phyloP scores from a whole-genome alignment of 768 basidiomycete species.

The Naematelia aurantialba region DNA sequence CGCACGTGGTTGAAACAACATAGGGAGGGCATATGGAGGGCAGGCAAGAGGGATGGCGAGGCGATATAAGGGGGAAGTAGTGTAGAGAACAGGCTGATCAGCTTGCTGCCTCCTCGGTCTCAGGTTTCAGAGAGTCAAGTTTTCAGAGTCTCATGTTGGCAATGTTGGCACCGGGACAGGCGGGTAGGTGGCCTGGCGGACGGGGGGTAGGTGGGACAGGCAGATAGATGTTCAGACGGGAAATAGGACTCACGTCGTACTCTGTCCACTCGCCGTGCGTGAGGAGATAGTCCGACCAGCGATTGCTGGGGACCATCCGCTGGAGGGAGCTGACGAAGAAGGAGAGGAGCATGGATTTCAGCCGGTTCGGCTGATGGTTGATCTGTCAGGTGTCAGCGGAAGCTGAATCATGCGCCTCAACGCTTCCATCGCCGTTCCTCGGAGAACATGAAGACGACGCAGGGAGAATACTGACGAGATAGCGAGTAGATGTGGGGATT shows the following conservation, averaged over 20 bases:
- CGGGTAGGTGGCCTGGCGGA: too few relatives aligned
- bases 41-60: too few relatives aligned
- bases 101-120: too few relatives aligned
- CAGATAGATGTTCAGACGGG: conserved; percentile 57
- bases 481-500: neutral
- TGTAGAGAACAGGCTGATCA: too few relatives aligned
- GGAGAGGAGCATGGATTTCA: conserved; percentile 85
- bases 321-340: conserved; percentile 76
- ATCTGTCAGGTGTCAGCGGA: conserved; percentile 56
- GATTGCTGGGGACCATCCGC: conserved; percentile 59
- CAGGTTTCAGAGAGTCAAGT: too few relatives aligned
- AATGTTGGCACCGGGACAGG: too few relatives aligned
- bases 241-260: conserved; percentile 33
- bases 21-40: too few relatives aligned
- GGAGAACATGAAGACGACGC: neutral
- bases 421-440: neutral
- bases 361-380: conserved; percentile 88
- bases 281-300: conserved; percentile 50
- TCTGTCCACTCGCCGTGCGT: conserved; percentile 45
- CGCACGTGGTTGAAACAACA: too few relatives aligned
- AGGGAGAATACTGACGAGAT: too few relatives aligned
- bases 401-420: neutral
- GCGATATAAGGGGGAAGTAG: too few relatives aligned
- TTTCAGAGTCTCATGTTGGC: too few relatives aligned
- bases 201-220: too few relatives aligned